Evolutionary conservation across 192 early-diverging fungal species (phyloP).

Genomic region (Entophlyctis luteolus): DNA sequence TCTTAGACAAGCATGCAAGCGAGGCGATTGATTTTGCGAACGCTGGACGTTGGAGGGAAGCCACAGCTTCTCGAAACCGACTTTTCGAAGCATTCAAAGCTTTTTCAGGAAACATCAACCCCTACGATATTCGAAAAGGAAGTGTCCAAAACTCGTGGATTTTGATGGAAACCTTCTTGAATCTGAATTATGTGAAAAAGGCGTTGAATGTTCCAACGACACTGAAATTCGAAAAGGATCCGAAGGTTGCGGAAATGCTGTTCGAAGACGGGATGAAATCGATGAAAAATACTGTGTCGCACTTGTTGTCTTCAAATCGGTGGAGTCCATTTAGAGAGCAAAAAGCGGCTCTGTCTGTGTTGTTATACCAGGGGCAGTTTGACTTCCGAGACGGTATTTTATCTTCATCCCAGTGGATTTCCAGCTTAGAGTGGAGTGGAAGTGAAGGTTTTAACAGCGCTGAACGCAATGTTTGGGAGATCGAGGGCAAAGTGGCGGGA

Average conservation of each 20-base stretch:
- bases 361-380: conserved; percentile 76
- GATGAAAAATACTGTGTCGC: conserved; percentile 49
- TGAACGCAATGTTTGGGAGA: conserved; percentile 33
- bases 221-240: conserved; percentile 47
- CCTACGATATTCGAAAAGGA: conserved; percentile 72
- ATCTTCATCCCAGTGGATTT: conserved; percentile 67
- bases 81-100: conserved; percentile 68
- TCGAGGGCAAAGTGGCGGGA: conserved; percentile 44
- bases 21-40: conserved; percentile 41
- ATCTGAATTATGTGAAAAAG: conserved; percentile 46
- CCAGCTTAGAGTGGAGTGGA: conserved; percentile 53
- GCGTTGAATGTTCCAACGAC: conserved; percentile 58
- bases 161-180: conserved; percentile 60
- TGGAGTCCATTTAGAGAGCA: not conserved
- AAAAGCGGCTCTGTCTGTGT: conserved; percentile 25
- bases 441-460: conserved; percentile 43
- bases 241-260: conserved; percentile 49
- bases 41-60: conserved; percentile 47
- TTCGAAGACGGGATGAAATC: conserved; percentile 65
- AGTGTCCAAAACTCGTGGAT: conserved; percentile 59
- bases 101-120: conserved; percentile 67
- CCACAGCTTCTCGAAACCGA: conserved; percentile 41
- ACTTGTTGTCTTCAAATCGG: conserved; percentile 38
- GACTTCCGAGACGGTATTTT: conserved; percentile 77
- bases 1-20: conserved; percentile 37